These are phyloP conservation scores for Hortaea sp. DNA, from an alignment of 2,329 filamentous ascomycete species.

Conservation along the genomic window DNA sequence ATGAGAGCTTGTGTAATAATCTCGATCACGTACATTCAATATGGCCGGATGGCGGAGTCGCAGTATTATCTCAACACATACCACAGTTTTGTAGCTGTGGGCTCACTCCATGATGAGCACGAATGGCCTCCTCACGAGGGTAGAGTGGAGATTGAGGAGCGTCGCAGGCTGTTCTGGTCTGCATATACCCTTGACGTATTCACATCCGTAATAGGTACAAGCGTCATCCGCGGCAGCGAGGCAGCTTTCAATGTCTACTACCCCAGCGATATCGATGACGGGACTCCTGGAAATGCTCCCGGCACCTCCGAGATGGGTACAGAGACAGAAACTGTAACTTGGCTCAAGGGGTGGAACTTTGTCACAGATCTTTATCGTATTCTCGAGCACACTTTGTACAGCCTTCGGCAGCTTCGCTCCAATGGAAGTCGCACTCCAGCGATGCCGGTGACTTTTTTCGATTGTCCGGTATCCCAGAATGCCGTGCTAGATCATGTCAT, in stretches of 20 bases:
- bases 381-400: slow-evolving; percentile 39
- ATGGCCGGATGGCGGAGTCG: slow-evolving; percentile 39
- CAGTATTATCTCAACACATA: slow-evolving; percentile 44
- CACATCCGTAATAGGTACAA: slow-evolving; percentile 43
- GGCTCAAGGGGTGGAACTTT: slow-evolving; percentile 50
- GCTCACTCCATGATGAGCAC: slow-evolving; percentile 42
- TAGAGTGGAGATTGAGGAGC: slow-evolving; percentile 38
- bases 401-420: slow-evolving; percentile 4
- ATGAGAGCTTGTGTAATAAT: slow-evolving; percentile 40
- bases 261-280: slow-evolving; percentile 9
- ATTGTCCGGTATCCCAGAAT: background rate
- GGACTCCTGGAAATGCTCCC: background rate
- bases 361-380: slow-evolving; percentile 47
- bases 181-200: slow-evolving; percentile 49
- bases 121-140: slow-evolving; percentile 40
- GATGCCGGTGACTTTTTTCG: background rate
- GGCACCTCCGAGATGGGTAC: background rate
- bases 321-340: slow-evolving; percentile 16
- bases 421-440: slow-evolving; percentile 3
- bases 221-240: slow-evolving; percentile 37
- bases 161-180: slow-evolving; percentile 44
- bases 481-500: slow-evolving; percentile 12
- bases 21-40: slow-evolving; percentile 42
- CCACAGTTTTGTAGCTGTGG: slow-evolving; percentile 38
- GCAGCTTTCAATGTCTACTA: slow-evolving; percentile 28